Evolutionary conservation across 495 filamentous ascomycete genomes (phyloP), one percentile per base, ranked within the genome.

Genomic region (Ascobolus immersus): DNA sequence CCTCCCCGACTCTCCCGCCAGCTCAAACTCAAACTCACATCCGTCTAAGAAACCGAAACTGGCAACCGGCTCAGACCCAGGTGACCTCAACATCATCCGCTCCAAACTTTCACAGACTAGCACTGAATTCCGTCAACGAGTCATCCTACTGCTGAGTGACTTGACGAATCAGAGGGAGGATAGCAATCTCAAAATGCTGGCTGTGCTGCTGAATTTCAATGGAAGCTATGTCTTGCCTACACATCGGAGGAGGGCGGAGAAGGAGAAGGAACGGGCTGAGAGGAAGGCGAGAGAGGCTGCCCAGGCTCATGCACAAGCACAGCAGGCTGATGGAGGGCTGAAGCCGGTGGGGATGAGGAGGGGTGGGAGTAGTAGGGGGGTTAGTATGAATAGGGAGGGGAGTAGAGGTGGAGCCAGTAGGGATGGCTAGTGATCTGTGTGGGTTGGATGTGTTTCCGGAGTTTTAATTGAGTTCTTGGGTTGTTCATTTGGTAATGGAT

Each of bases 151-250:
- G 17, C 58, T 99, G 21, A 79, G 81, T 7, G 89, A 94, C 52
- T 50, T 99, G 37, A 69, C 77, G 6, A 79, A 86, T 48, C 89
- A 94, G 55, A 75, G 81, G 9, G 28, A 31, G n/a, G 89, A 96
- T 51, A 70, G 77, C 38, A 86, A 94, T 44, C 81, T 99, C 75
- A 65, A 82, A 26, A 90, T 93, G 56, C 57, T 99, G 39, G 89
- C 75, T 7, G 77, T 92, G 30, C 76, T 84, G 14, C 90, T 99
- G 79, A 99, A 93, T 49, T 99, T 99, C 50, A 99, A 99, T 52
- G 82, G 93, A 52, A 78, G 91, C 5, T 93, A 93, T 54, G 28
- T 31, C 17, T 12, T 17, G 28, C 14, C 15, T 17, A 17, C n/a
- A 9, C 14, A 31, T n/a, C n/a, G n/a, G 11, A 31, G 28, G 28